Conservation (phyloP, 2,329 filamentous ascomycete species). For the Hymenoscyphus repandus region DNA sequence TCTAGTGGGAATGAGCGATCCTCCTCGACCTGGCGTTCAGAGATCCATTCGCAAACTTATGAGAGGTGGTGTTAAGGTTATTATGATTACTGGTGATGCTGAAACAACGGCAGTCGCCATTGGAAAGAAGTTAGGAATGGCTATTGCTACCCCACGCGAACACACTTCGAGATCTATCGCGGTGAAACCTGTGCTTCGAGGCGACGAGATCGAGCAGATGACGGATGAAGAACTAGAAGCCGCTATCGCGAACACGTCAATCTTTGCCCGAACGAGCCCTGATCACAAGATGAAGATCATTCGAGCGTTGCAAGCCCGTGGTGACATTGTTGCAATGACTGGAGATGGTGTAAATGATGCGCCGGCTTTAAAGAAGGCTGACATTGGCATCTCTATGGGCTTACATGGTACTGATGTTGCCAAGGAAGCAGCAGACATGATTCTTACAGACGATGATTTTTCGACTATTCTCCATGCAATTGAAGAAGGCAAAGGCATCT, state of each 20-base stretch:
- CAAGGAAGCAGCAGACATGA: slow-evolving; percentile 94
- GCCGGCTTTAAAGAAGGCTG: slow-evolving; percentile 90
- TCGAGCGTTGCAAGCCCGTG: slow-evolving; percentile 79
- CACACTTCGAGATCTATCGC: slow-evolving; percentile 51
- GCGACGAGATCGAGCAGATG: slow-evolving; percentile 93
- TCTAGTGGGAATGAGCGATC: slow-evolving; percentile 95
- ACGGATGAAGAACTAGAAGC: slow-evolving; percentile 76
- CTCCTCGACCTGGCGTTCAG: slow-evolving; percentile 83
- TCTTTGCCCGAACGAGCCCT: slow-evolving; percentile 93
- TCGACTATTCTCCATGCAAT: slow-evolving; percentile 91
- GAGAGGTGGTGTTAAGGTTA: slow-evolving; percentile 91
- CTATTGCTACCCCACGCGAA: slow-evolving; percentile 53
- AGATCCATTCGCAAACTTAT: slow-evolving; percentile 84
- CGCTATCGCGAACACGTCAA: slow-evolving; percentile 82
- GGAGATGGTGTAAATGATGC: slow-evolving; percentile 98
- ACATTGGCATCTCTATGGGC: slow-evolving; percentile 98
- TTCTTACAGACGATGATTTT: slow-evolving; percentile 83
- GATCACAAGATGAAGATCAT: slow-evolving; percentile 99
- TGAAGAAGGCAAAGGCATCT: slow-evolving; percentile 98
- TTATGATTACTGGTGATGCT: slow-evolving; percentile 98
- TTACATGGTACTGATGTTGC: slow-evolving; percentile 92
- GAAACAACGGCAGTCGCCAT: slow-evolving; percentile 94
- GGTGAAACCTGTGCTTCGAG: slow-evolving; percentile 70
- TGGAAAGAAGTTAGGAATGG: slow-evolving; percentile 92
- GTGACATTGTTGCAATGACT: slow-evolving; percentile 98